Evolutionary conservation across 306 rosid genomes (phyloP).

Genomic region (Arachis hypogaea): DNA sequence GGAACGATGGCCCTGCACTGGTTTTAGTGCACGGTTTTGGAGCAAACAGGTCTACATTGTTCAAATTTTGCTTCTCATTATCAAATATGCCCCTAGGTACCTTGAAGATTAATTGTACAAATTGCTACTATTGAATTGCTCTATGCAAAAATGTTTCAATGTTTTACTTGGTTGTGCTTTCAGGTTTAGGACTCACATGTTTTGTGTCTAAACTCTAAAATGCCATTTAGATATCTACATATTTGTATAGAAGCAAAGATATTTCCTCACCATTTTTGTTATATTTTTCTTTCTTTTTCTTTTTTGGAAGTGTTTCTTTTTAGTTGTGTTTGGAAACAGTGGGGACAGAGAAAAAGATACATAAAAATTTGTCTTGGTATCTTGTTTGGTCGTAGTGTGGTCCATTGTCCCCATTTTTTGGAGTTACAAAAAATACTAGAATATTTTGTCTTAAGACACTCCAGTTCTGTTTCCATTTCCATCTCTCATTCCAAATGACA

Average conservation of each 20-base stretch:
- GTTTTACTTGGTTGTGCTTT: not conserved
- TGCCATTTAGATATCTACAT: not conserved
- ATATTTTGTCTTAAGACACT: too few species aligned
- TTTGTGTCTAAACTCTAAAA: not conserved
- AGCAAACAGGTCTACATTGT: constrained; percentile 83
- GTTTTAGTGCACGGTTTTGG: constrained; percentile 92
- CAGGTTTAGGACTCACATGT: not conserved
- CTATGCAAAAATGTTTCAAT: not conserved
- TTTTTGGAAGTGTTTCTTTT: too few species aligned
- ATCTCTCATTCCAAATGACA: too few species aligned
- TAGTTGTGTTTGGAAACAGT: too few species aligned
- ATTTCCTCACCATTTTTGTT: not conserved
- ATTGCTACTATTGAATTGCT: constrained; percentile 9
- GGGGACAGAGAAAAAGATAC: too few species aligned
- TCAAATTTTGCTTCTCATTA: constrained; percentile 54
- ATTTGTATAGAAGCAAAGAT: not conserved
- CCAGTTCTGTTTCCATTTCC: too few species aligned
- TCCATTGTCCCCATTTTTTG: too few species aligned
- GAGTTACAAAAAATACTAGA: too few species aligned
- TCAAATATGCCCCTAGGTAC: constrained; percentile 49
- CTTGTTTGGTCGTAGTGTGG: too few species aligned
- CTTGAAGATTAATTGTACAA: constrained; percentile 34
- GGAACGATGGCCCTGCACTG: constrained; percentile 77
- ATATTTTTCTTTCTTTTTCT: not conserved
- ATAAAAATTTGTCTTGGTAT: too few species aligned